Evolutionary conservation across 2,329 filamentous ascomycete genomes (phyloP).

Genomic region (Leptographium radiaticola): DNA sequence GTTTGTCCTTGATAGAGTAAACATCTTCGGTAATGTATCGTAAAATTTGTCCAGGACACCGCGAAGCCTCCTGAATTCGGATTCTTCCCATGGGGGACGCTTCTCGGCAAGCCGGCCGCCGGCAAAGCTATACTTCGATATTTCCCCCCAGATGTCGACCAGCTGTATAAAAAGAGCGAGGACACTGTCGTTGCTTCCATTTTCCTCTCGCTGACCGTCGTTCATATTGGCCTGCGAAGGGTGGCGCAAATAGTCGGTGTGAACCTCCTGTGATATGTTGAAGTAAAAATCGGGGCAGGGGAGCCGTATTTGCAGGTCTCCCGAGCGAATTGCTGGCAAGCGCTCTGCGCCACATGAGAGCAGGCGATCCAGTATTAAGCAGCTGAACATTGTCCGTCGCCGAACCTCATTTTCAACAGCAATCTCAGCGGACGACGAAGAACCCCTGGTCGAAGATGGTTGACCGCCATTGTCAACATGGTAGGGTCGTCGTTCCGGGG

Average conservation of each 20-base stretch:
- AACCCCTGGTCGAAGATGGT: background rate
- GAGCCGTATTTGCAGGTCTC: slow-evolving; percentile 51
- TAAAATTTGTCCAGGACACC: slow-evolving; percentile 39
- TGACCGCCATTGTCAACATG: background rate
- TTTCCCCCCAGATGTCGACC: slow-evolving; percentile 46
- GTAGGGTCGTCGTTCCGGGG: background rate
- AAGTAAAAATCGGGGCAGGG: slow-evolving; percentile 56
- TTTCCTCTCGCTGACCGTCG: slow-evolving; percentile 6
- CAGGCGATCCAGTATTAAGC: slow-evolving; percentile 59
- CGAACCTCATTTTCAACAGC: slow-evolving; percentile 50
- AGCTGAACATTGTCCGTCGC: slow-evolving; percentile 62
- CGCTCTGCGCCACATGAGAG: slow-evolving; percentile 51
- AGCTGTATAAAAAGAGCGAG: slow-evolving; percentile 42
- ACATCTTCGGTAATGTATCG: slow-evolving; percentile 36
- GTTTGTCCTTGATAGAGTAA: slow-evolving; percentile 46
- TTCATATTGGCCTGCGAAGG: background rate
- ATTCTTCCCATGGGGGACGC: slow-evolving; percentile 43
- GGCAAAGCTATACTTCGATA: slow-evolving; percentile 40
- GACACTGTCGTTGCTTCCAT: slow-evolving; percentile 28
- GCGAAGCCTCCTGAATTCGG: slow-evolving; percentile 40
- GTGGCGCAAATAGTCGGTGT: slow-evolving; percentile 32
- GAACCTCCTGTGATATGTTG: slow-evolving; percentile 44
- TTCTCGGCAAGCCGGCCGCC: slow-evolving; percentile 38
- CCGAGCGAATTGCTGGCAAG: slow-evolving; percentile 42
- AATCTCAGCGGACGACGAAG: slow-evolving; percentile 13